phyloP scores from a whole-genome alignment of 2,329 filamentous ascomycete genomes.

The Ophiostoma pallidulum region DNA sequence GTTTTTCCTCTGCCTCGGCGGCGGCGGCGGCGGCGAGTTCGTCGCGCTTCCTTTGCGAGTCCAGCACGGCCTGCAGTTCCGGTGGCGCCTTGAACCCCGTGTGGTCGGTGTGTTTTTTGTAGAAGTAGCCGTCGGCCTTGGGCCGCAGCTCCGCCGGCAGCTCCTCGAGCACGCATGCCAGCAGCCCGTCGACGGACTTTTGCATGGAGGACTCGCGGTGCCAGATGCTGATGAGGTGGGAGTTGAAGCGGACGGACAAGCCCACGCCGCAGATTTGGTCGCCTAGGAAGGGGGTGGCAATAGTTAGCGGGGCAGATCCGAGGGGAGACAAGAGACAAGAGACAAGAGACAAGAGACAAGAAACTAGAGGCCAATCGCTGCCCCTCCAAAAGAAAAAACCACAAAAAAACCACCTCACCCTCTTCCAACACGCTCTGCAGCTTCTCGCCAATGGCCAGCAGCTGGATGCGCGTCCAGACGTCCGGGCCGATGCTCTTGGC shows the following conservation, averaged over 20 bases:
- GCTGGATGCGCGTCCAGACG: slow-evolving; percentile 73
- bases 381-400: too few relatives aligned
- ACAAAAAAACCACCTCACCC: slow-evolving; percentile 41
- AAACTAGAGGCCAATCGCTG: too few relatives aligned
- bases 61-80: slow-evolving; percentile 47
- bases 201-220: slow-evolving; percentile 79
- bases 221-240: slow-evolving; percentile 83
- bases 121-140: slow-evolving; percentile 64
- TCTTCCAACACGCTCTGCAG: slow-evolving; percentile 64
- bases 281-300: slow-evolving; percentile 34
- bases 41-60: slow-evolving; percentile 44
- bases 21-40: slow-evolving; percentile 21
- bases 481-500: slow-evolving; percentile 63
- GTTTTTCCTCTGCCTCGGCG: slow-evolving; percentile 15
- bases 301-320: too few relatives aligned
- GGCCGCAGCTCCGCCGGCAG: slow-evolving; percentile 65
- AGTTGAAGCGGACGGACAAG: slow-evolving; percentile 80
- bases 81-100: slow-evolving; percentile 64
- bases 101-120: slow-evolving; percentile 86
- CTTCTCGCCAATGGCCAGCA: slow-evolving; percentile 75
- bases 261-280: slow-evolving; percentile 86
- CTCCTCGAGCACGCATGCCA: slow-evolving; percentile 62
- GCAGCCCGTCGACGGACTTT: slow-evolving; percentile 65
- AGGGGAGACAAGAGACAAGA: too few relatives aligned
- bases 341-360: too few relatives aligned